Percentiles rank a stretch among this genome's conserved stretches.
phyloP scores from a whole-genome alignment of 2,329 filamentous ascomycete genomes.

The Aspergillus floridensis region DNA sequence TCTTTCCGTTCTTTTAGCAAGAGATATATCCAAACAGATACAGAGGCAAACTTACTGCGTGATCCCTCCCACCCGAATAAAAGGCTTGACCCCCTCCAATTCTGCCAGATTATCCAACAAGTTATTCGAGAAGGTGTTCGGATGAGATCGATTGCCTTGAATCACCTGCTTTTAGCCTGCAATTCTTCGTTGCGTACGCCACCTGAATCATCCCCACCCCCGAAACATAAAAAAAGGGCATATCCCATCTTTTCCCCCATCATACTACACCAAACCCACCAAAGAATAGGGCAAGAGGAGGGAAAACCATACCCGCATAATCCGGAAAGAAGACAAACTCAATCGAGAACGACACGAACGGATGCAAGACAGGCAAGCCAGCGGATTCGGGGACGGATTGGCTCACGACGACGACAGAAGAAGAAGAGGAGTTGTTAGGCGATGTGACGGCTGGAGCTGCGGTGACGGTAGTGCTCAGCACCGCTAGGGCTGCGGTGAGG shows the following conservation, averaged over 20 bases:
- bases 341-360: constrained; percentile 3
- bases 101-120: neutral
- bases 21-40: no score
- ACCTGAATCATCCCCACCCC: no score
- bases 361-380: constrained; percentile 1
- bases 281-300: neutral
- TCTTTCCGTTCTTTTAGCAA: neutral
- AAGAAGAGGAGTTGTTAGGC: no score
- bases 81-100: neutral
- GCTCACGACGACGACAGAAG: neutral
- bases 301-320: neutral
- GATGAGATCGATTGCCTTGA: neutral
- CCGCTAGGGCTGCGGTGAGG: neutral
- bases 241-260: no score
- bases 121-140: constrained; percentile 4
- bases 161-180: no score
- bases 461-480: neutral
- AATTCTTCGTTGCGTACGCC: no score
- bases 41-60: neutral
- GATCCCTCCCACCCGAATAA: neutral
- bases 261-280: neutral
- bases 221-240: no score
- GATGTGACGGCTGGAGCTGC: neutral
- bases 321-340: constrained; percentile 6
- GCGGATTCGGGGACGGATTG: neutral